Evolutionary conservation across 208 protist species (phyloP).

Genomic region (Acanthamoeba pearcei): DNA sequence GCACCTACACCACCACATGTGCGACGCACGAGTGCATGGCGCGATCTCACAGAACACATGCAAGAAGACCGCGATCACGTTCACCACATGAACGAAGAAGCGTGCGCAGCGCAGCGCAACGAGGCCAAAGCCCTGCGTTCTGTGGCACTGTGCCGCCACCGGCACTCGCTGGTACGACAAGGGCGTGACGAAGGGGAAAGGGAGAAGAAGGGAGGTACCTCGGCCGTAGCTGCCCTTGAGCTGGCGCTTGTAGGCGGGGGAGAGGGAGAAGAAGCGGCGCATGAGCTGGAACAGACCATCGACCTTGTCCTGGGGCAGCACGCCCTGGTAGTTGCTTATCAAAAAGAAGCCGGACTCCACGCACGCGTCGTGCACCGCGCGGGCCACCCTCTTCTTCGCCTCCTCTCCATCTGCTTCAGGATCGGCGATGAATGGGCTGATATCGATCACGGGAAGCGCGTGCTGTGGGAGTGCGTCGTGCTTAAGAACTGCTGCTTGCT

Average conservation of each 20-base stretch:
- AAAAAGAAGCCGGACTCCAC: slow-evolving; percentile 20
- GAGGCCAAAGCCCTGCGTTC: not conserved
- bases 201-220: not conserved
- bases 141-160: not conserved
- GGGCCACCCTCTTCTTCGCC: not conserved
- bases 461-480: not conserved
- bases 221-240: not conserved
- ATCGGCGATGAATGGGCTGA: not conserved
- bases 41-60: not conserved
- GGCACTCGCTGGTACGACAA: not conserved
- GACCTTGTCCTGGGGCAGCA: slow-evolving; percentile 17
- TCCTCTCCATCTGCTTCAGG: not conserved
- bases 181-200: not conserved
- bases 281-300: not conserved
- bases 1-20: not conserved
- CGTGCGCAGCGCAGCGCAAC: not conserved
- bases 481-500: not conserved
- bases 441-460: not conserved
- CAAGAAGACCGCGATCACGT: not conserved
- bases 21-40: not conserved
- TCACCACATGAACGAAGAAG: not conserved
- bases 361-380: slow-evolving; percentile 13
- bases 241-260: not conserved
- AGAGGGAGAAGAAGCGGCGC: slow-evolving; percentile 14
- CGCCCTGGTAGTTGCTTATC: not conserved